Conservation (phyloP, 2,329 filamentous ascomycete species). For the Chrysoporthe cubensis region DNA sequence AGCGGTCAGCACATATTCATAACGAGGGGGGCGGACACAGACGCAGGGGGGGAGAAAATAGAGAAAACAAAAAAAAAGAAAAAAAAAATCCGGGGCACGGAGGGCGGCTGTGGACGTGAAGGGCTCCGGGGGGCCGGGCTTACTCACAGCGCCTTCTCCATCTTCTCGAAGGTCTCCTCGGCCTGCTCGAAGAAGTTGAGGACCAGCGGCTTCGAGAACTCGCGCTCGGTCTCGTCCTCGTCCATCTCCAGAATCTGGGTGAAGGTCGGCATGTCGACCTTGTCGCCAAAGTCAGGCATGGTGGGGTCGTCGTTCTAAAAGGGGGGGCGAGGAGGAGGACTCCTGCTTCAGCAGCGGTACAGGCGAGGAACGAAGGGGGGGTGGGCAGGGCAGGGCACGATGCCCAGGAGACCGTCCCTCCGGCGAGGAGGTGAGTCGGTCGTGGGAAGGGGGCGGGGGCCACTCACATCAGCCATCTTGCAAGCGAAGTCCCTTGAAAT, state of each 20-base stretch:
- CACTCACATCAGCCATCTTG: constrained; percentile 29
- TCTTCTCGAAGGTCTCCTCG: constrained; percentile 80
- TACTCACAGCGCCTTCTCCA: constrained; percentile 82
- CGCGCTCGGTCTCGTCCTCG: constrained; percentile 80
- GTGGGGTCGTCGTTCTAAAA: constrained; percentile 36
- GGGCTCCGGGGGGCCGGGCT: not conserved
- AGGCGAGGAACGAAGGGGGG: not conserved
- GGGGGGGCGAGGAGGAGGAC: not conserved
- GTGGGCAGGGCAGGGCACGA: too few species aligned
- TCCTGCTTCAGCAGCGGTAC: constrained; percentile 10
- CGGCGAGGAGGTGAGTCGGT: not conserved
- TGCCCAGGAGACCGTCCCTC: too few species aligned
- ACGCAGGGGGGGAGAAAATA: too few species aligned
- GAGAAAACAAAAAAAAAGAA: not conserved
- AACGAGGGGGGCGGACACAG: not conserved
- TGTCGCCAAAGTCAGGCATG: constrained; percentile 69
- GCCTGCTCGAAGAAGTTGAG: constrained; percentile 93
- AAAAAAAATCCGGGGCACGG: not conserved
- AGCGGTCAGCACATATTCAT: not conserved
- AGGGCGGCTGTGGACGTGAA: not conserved
- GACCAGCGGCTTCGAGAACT: constrained; percentile 89
- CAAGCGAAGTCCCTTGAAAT: constrained; percentile 16
- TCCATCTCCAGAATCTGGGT: constrained; percentile 99
- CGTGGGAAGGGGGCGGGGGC: not conserved
- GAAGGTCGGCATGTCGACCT: constrained; percentile 81